Evolutionary conservation across 2,329 filamentous ascomycete genomes (phyloP), one percentile per base, ranked within the genome.

Genomic region (Penicillium sp.): DNA sequence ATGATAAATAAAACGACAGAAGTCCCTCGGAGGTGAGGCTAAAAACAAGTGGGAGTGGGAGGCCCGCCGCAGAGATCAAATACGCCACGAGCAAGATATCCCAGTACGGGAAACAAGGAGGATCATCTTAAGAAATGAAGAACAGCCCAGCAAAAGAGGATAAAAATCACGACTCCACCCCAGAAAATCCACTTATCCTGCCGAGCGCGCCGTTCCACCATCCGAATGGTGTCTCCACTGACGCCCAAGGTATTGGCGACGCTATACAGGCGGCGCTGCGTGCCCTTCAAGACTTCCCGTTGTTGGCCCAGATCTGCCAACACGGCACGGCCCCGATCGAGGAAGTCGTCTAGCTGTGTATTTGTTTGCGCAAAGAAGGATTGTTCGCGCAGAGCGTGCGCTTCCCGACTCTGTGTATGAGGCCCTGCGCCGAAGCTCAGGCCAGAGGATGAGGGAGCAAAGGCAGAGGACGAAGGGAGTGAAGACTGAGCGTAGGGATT

Each of bases 111-210:
- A 13, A 27, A 45, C n/a, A 27, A n/a, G 5, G 4, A 12, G 8
- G 8, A n/a, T 77, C 70, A 91, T 66, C 88, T 76, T 70, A 98
- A 68, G 66, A 82, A 97, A 70, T 90, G 86, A 64, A 98, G 66
- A 47, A 95, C 90, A 55, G 93, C 72, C 83, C 89, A 97, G 69
- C 91, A 95, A 66, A 98, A 98, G 34, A 80, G 65, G 61, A 97
- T 87, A 69, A 98, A 98, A 33, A 93, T 70, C 4, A 94, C 70
- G 3, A 91, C 89, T 0, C 93, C 90, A 0, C 76, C 86, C 78
- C 86, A 87, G 68, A 98, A 98, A 33, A 98, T 95, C 90, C 90
- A 97, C 72, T 96, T 97, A 68, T 98, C 93, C 74, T 97, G 87
- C 68, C 83, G 86, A 43, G 93, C 90, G 53, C 93, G 78, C 58